Evolutionary conservation across 2,329 filamentous ascomycete species (phyloP).

Genomic region (Phyllosticta citribraziliensis): DNA sequence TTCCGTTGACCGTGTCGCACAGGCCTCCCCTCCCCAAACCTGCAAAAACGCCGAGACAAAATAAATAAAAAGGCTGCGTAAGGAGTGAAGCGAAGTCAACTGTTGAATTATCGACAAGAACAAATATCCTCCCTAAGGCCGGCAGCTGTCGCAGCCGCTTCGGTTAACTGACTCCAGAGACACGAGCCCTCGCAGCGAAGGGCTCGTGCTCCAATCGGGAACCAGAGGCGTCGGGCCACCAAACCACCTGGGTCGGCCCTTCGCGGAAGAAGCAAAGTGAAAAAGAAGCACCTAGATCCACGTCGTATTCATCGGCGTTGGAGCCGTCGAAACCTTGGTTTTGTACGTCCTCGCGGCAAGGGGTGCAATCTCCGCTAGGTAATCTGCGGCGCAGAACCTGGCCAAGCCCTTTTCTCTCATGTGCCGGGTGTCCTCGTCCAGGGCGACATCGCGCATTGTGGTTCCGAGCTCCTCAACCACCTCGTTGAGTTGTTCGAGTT

Average conservation of each 20-base stretch:
- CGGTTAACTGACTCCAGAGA: not conserved
- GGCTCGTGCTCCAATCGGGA: not conserved
- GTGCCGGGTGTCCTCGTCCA: conserved; percentile 65
- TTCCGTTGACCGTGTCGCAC: not conserved
- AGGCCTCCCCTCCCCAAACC: not conserved
- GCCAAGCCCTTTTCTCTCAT: conserved; percentile 60
- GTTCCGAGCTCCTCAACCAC: conserved; percentile 76
- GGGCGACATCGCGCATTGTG: conserved; percentile 47
- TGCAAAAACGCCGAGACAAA: not conserved
- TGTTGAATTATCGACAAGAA: not conserved
- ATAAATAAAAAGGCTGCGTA: not conserved
- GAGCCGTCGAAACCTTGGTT: not conserved
- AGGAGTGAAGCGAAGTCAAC: not conserved
- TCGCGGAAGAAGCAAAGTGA: not conserved
- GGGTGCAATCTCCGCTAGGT: conserved; percentile 67
- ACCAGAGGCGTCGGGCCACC: not conserved
- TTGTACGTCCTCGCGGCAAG: conserved; percentile 29
- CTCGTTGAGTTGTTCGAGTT: conserved; percentile 86
- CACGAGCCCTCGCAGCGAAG: not conserved
- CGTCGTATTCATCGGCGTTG: conserved; percentile 7
- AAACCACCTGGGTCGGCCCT: not conserved
- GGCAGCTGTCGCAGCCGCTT: not conserved
- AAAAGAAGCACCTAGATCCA: conserved; percentile 6
- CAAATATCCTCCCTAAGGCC: not conserved
- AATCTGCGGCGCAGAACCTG: conserved; percentile 71